phyloP scores from a whole-genome alignment of 176 grass and related monocot species.

The Lolium multiflorum region DNA sequence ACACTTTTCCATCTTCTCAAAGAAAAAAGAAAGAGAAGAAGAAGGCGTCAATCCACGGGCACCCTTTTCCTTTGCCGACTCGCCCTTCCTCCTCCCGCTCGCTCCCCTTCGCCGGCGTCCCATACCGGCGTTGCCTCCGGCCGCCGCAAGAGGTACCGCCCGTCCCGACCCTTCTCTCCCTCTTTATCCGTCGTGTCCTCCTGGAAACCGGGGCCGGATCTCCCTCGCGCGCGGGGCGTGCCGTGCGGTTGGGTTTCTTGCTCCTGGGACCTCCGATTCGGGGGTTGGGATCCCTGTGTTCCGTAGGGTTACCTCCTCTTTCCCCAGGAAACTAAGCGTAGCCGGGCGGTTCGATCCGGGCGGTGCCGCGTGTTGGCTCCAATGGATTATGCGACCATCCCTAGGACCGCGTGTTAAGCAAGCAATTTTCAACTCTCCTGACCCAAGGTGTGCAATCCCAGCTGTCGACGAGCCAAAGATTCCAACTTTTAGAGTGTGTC shows the following conservation, averaged over 20 bases:
- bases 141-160: slow-evolving; percentile 1
- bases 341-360: background rate
- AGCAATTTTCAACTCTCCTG: too few relatives aligned
- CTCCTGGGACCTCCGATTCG: too few relatives aligned
- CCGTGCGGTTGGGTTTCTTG: background rate
- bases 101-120: background rate
- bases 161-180: background rate
- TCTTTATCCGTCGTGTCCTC: background rate
- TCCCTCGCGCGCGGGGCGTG: background rate
- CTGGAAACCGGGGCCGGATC: background rate
- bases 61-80: slow-evolving; percentile 20
- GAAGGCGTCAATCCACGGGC: background rate
- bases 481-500: too few relatives aligned
- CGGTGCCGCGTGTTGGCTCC: background rate
- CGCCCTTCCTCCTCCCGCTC: background rate
- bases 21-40: background rate
- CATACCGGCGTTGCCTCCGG: background rate
- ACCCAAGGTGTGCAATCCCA: too few relatives aligned
- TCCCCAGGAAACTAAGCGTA: too few relatives aligned
- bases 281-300: background rate
- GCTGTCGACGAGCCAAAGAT: too few relatives aligned
- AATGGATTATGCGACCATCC: background rate
- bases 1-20: background rate
- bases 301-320: background rate
- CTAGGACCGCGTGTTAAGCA: too few relatives aligned